phyloP scores from a whole-genome alignment of 768 basidiomycete genomes.

The Leccinum disarticulatum region DNA sequence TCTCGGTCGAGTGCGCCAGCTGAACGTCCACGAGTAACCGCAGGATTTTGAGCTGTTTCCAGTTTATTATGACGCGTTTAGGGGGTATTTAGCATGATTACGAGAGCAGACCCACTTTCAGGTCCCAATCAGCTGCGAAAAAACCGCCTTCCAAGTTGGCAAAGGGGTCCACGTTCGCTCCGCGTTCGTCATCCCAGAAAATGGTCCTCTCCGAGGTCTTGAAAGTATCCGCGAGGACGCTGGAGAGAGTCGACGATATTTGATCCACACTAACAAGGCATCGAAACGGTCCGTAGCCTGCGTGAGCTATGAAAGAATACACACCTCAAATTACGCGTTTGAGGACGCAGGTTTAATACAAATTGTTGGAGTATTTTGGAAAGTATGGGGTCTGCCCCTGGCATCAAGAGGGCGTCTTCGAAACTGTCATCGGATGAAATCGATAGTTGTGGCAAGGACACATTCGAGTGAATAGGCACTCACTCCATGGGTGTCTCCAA shows the following conservation, averaged over 20 bases:
- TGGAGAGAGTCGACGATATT: slow-evolving; percentile 72
- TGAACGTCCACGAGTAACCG: slow-evolving; percentile 86
- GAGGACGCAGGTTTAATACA: slow-evolving; percentile 78
- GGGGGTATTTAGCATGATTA: slow-evolving; percentile 26
- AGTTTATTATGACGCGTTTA: slow-evolving; percentile 28
- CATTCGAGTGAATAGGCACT: slow-evolving; percentile 37
- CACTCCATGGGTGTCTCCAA: slow-evolving; percentile 83
- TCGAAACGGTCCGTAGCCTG: slow-evolving; percentile 31
- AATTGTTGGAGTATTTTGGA: slow-evolving; percentile 73
- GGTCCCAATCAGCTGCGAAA: slow-evolving; percentile 77
- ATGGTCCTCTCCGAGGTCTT: slow-evolving; percentile 72
- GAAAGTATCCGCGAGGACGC: slow-evolving; percentile 69
- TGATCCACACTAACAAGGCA: slow-evolving; percentile 64
- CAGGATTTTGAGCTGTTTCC: slow-evolving; percentile 70
- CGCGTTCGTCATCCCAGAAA: slow-evolving; percentile 75
- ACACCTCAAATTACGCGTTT: slow-evolving; percentile 88
- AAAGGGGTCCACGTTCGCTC: slow-evolving; percentile 74
- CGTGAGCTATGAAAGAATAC: slow-evolving; percentile 33
- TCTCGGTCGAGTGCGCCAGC: slow-evolving; percentile 62
- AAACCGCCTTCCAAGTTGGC: slow-evolving; percentile 64
- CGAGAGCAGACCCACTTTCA: slow-evolving; percentile 60
- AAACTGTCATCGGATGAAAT: slow-evolving; percentile 49
- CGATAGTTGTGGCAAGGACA: slow-evolving; percentile 33
- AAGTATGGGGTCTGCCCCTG: slow-evolving; percentile 70
- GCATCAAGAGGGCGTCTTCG: slow-evolving; percentile 74